These are phyloP conservation scores for Rhizophagus clarus DNA, from an alignment of 192 early-diverging fungal genomes.

Conservation along the genomic window DNA sequence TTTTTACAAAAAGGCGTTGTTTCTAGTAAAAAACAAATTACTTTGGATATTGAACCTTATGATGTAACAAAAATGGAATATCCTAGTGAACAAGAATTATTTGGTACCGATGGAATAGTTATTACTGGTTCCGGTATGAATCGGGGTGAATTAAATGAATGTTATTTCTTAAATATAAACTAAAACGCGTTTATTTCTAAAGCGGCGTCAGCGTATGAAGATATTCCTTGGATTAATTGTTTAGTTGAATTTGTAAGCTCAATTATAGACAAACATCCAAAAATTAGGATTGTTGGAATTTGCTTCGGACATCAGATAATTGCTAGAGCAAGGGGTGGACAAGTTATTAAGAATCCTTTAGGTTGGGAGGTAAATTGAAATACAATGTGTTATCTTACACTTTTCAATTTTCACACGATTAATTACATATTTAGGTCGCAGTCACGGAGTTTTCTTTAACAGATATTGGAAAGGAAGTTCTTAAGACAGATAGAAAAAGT, in stretches of 20 bases:
- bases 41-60: not conserved
- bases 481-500: slow-evolving; percentile 28
- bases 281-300: slow-evolving; percentile 63
- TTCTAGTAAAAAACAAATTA: not conserved
- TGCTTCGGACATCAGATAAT: slow-evolving; percentile 90
- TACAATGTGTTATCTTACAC: not conserved
- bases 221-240: slow-evolving; percentile 66
- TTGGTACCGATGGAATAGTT: slow-evolving; percentile 52
- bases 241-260: slow-evolving; percentile 56
- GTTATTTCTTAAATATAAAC: not conserved
- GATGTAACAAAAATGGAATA: slow-evolving; percentile 21
- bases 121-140: slow-evolving; percentile 56
- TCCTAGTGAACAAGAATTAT: slow-evolving; percentile 28
- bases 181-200: not conserved
- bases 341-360: slow-evolving; percentile 52
- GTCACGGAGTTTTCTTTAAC: slow-evolving; percentile 14
- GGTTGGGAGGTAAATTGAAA: slow-evolving; percentile 72
- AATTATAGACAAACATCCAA: slow-evolving; percentile 37
- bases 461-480: not conserved
- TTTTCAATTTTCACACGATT: not conserved
- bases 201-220: slow-evolving; percentile 64
- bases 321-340: slow-evolving; percentile 65
- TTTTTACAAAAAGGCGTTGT: slow-evolving; percentile 16
- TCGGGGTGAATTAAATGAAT: not conserved
- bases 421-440: not conserved